phyloP scores from a whole-genome alignment of 225 moss, liverwort and hornwort genomes.

The Marchantia polymorpha region DNA sequence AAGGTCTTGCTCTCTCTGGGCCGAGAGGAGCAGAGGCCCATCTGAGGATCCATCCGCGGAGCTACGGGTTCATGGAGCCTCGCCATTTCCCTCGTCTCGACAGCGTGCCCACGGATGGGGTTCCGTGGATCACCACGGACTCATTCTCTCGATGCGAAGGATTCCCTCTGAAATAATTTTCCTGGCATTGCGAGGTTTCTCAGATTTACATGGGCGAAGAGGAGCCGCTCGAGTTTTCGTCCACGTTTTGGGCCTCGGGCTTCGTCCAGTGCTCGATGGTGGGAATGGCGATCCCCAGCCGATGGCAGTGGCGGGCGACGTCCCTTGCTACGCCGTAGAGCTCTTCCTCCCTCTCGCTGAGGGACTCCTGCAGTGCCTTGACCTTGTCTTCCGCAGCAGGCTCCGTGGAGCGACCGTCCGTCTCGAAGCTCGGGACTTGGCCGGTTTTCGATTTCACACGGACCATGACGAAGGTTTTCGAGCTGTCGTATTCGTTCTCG shows the following conservation, averaged over 20 bases:
- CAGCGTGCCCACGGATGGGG: too few species aligned
- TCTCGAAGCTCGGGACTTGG: slow-evolving; percentile 17
- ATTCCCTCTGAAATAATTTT: too few species aligned
- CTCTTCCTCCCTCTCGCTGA: slow-evolving; percentile 73
- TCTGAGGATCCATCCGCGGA: neutral
- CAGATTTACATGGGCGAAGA: neutral
- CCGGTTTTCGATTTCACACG: slow-evolving; percentile 34
- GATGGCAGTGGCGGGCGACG: slow-evolving; percentile 51
- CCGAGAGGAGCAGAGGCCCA: neutral
- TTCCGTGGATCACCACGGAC: too few species aligned
- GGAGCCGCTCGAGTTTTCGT: neutral
- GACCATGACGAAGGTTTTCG: slow-evolving; percentile 85
- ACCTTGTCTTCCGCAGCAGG: slow-evolving; percentile 57
- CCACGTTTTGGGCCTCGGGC: neutral
- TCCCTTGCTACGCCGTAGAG: slow-evolving; percentile 71
- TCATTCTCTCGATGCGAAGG: too few species aligned
- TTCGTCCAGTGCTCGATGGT: slow-evolving; percentile 17
- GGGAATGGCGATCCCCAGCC: slow-evolving; percentile 46
- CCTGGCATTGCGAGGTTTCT: too few species aligned
- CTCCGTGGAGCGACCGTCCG: slow-evolving; percentile 1
- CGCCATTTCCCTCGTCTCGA: neutral
- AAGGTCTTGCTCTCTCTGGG: neutral
- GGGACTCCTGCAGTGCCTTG: slow-evolving; percentile 62
- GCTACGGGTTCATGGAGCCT: neutral
- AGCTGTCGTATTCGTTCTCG: slow-evolving; percentile 61